Base-by-base conservation (phyloP, 768 basidiomycete genomes). In the Kwoniella heveanensis region DNA sequence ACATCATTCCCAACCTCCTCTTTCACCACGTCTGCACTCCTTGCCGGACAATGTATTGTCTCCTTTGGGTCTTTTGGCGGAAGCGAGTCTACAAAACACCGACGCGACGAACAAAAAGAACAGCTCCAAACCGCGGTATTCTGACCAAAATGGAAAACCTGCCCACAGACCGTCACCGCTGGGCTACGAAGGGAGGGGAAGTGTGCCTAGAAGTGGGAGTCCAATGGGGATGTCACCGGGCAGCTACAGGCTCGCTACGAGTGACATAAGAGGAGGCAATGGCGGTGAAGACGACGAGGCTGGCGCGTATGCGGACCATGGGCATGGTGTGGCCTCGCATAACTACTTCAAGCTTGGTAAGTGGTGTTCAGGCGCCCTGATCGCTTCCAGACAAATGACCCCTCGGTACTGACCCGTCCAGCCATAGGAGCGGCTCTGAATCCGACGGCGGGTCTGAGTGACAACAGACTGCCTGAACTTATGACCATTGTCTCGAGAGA, bases 21-120 rank as follows among this genome's bases (percentile, higher is more conserved):
- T 84, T 1, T 93, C 91, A 1, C 94, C 93, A 0, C 90, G 93
- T 74, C 83, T 97, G 1, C 92, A 95, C 68, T 91, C 87, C 0
- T 81, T 98, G 4, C 95, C 95, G 0, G 93, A 97, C 78, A 95
- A 95, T 74, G 82, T 90, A 0, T 82, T 98, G 39, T 97, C 95
- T 67, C 95, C 95, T 4, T 83, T 98, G 12, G 95, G 95, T 0
- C 82, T 98, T 0, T 84, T 98, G 19, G 95, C 92, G 0, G 94
- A 97, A 76, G 90, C 92, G 0, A 91, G 89, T 72, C 54, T 81
- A 30, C 79, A 80, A 36, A 80, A 80, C 56, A 72, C 72, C 1
- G 69, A 72, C 52, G 60, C 68, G 0, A 64, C 29, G 21, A 65
- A 60, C 27, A 64, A 57, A 26, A 54, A 50, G 24, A 37, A 53